These are phyloP conservation scores for Lachancea nothofagi DNA, from an alignment of 805 yeast genomes.

Conservation along the genomic window DNA sequence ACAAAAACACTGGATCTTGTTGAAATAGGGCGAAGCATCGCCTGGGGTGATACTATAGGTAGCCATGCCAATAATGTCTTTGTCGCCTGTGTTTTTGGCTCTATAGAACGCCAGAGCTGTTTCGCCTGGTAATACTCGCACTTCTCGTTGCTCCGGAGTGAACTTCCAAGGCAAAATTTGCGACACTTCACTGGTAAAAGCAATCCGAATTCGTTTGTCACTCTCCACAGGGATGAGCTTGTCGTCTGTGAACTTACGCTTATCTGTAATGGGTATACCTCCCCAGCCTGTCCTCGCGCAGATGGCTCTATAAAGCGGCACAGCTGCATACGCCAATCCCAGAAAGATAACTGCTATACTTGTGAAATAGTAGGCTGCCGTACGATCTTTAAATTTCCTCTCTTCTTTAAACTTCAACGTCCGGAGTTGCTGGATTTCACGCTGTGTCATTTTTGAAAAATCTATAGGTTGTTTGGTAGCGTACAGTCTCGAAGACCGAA, in stretches of 20 bases:
- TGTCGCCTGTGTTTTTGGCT: constrained; percentile 79
- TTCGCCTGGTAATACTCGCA: constrained; percentile 90
- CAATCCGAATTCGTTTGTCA: constrained; percentile 71
- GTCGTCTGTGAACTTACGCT: constrained; percentile 74
- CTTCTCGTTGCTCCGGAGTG: constrained; percentile 90
- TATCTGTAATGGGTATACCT: constrained; percentile 90
- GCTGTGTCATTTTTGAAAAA: constrained; percentile 23
- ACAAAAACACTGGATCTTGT: constrained; percentile 96
- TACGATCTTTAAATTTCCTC: constrained; percentile 37
- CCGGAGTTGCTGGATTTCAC: constrained; percentile 23
- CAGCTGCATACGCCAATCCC: constrained; percentile 82
- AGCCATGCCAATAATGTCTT: constrained; percentile 97
- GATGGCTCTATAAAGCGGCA: constrained; percentile 83
- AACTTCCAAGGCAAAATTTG: constrained; percentile 92
- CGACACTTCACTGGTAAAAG: constrained; percentile 88
- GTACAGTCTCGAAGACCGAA: constrained; percentile 2
- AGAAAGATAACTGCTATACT: constrained; percentile 67
- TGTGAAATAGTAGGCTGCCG: constrained; percentile 60
- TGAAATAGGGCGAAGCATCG: constrained; percentile 92
- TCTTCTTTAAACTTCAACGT: constrained; percentile 20
- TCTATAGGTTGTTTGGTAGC: constrained; percentile 11
- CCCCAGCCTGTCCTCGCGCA: constrained; percentile 96
- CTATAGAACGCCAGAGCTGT: constrained; percentile 94
- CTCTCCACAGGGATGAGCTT: constrained; percentile 84
- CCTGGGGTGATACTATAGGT: constrained; percentile 96